Percentiles rank a stretch among this genome's conserved stretches.
Evolutionary conservation across 345 rosid genomes (phyloP).

Genomic region (Boechera stricta): DNA sequence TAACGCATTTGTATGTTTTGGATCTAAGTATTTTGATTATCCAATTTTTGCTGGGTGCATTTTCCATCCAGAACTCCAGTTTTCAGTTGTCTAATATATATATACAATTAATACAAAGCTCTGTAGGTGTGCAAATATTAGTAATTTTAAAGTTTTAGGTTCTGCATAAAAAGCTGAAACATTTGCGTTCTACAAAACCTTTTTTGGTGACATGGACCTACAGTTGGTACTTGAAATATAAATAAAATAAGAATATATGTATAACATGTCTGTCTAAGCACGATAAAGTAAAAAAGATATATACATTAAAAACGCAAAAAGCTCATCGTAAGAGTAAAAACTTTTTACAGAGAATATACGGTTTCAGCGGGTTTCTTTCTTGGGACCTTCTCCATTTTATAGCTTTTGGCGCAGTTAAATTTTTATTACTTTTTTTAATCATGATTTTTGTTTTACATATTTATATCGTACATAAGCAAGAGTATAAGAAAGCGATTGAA

Average conservation of each 20-base stretch:
- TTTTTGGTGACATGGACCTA: constrained; percentile 43
- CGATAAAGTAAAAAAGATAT: constrained; percentile 9
- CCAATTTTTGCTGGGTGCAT: constrained; percentile 20
- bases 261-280: constrained; percentile 22
- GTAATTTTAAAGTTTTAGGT: constrained; percentile 28
- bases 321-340: constrained; percentile 69
- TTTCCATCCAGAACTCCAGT: not conserved
- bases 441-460: not conserved
- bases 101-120: not conserved
- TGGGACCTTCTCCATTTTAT: constrained; percentile 40
- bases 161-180: constrained; percentile 42
- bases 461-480: not conserved
- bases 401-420: constrained; percentile 38
- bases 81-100: constrained; percentile 1
- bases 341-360: constrained; percentile 67
- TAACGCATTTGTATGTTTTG: not conserved
- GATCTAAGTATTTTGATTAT: constrained; percentile 1
- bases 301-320: constrained; percentile 37
- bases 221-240: constrained; percentile 9
- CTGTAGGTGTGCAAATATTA: constrained; percentile 23
- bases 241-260: constrained; percentile 6
- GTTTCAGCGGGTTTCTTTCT: constrained; percentile 53
- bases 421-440: not conserved
- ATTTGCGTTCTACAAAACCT: constrained; percentile 46
- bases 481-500: not conserved